phyloP scores from a whole-genome alignment of 2,329 filamentous ascomycete species.

The Colletotrichum agaves region DNA sequence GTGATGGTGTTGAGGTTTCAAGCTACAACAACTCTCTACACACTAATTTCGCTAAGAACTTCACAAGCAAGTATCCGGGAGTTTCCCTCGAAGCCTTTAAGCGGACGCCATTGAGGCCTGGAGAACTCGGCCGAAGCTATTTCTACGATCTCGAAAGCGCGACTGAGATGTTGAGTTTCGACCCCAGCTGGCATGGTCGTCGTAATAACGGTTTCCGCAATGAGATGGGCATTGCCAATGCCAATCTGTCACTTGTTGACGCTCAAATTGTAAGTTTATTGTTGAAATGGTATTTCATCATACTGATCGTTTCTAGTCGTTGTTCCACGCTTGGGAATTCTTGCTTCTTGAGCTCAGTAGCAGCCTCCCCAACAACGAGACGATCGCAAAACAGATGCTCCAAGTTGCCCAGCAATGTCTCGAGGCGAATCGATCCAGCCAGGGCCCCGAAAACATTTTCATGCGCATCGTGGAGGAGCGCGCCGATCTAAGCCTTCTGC shows the following conservation, averaged over 20 bases:
- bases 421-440: constrained; percentile 76
- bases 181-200: constrained; percentile 79
- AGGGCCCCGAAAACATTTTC: constrained; percentile 84
- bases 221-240: constrained; percentile 88
- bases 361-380: constrained; percentile 62
- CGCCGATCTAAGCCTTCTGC: constrained; percentile 82
- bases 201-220: constrained; percentile 78
- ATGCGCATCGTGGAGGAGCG: constrained; percentile 79
- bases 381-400: constrained; percentile 75
- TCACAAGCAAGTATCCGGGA: constrained; percentile 79
- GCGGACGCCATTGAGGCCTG: constrained; percentile 73
- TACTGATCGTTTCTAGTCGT: constrained; percentile 61
- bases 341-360: constrained; percentile 85
- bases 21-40: constrained; percentile 91
- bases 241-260: constrained; percentile 91
- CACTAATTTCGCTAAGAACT: constrained; percentile 84
- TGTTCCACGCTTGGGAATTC: constrained; percentile 91
- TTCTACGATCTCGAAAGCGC: constrained; percentile 87
- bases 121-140: constrained; percentile 78
- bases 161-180: constrained; percentile 78
- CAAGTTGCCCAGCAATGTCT: constrained; percentile 83
- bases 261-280: constrained; percentile 78
- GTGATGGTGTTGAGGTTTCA: constrained; percentile 81
- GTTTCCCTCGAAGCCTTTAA: constrained; percentile 84
- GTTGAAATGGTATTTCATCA: neutral